phyloP scores from a whole-genome alignment of 2,329 filamentous ascomycete genomes.

The Penicillium sp. region DNA sequence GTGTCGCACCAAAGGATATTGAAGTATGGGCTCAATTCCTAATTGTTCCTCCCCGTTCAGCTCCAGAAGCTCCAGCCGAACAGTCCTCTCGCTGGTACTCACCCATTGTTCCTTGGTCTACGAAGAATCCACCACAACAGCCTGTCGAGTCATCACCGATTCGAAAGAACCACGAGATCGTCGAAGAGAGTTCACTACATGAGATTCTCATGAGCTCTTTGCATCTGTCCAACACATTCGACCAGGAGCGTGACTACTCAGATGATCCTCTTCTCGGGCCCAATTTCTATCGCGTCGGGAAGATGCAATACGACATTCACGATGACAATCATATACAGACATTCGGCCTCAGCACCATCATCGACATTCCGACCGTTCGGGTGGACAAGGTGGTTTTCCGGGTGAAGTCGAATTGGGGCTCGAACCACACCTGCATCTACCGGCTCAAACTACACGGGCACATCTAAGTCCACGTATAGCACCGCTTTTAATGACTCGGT shows the following conservation, averaged over 20 bases:
- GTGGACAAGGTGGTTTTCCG: slow-evolving; percentile 44
- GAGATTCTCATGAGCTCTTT: slow-evolving; percentile 34
- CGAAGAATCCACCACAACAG: neutral
- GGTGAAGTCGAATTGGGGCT: slow-evolving; percentile 46
- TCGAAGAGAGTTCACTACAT: slow-evolving; percentile 23
- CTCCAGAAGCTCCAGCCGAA: no score
- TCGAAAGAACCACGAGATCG: neutral
- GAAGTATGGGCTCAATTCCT: slow-evolving; percentile 63
- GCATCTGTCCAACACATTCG: slow-evolving; percentile 27
- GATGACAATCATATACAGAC: slow-evolving; percentile 37
- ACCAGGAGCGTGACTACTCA: slow-evolving; percentile 35
- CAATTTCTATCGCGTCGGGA: slow-evolving; percentile 41
- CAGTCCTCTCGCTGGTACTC: neutral
- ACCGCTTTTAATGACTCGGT: neutral
- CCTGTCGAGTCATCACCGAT: neutral
- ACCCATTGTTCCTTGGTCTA: neutral
- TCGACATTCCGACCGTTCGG: slow-evolving; percentile 36
- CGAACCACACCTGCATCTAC: slow-evolving; percentile 46
- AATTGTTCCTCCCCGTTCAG: neutral
- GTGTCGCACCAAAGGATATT: slow-evolving; percentile 62
- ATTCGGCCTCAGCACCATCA: slow-evolving; percentile 39
- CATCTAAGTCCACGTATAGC: slow-evolving; percentile 17
- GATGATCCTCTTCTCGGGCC: slow-evolving; percentile 37
- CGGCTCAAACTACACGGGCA: slow-evolving; percentile 46
- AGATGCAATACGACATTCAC: slow-evolving; percentile 40